phyloP scores from a whole-genome alignment of 352 stramenopile species.

The Halophytophthora batemanensis region DNA sequence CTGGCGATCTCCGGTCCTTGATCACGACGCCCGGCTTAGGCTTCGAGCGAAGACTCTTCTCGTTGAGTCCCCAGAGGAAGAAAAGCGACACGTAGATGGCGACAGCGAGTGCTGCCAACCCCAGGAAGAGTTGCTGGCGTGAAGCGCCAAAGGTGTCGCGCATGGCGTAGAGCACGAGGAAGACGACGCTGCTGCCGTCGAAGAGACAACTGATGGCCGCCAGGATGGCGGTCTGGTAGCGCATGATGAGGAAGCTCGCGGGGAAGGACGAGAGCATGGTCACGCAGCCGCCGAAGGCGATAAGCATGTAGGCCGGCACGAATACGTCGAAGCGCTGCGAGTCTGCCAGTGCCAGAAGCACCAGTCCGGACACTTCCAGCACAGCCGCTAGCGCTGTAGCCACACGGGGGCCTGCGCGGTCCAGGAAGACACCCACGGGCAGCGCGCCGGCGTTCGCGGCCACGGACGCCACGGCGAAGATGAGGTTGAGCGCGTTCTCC shows the following conservation, averaged over 20 bases:
- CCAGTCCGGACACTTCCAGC: slow-evolving; percentile 63
- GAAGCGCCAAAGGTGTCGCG: slow-evolving; percentile 45
- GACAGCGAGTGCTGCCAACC: slow-evolving; percentile 36
- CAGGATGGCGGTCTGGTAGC: slow-evolving; percentile 74
- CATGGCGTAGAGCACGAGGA: slow-evolving; percentile 62
- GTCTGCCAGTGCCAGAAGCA: slow-evolving; percentile 73
- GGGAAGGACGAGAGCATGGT: slow-evolving; percentile 84
- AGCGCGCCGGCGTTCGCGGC: slow-evolving; percentile 75
- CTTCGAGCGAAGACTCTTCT: slow-evolving; percentile 39
- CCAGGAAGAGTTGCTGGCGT: slow-evolving; percentile 48
- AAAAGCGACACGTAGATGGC: slow-evolving; percentile 62
- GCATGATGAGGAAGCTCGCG: slow-evolving; percentile 67
- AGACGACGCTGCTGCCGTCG: slow-evolving; percentile 70
- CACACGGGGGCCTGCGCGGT: slow-evolving; percentile 60
- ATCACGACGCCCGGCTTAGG: slow-evolving; percentile 10
- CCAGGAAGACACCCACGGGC: slow-evolving; percentile 77
- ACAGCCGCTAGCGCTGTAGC: slow-evolving; percentile 46
- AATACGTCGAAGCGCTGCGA: slow-evolving; percentile 76
- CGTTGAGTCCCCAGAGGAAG: slow-evolving; percentile 76
- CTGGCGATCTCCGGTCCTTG: slow-evolving; percentile 11
- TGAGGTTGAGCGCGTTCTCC: slow-evolving; percentile 86
- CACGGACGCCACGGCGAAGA: slow-evolving; percentile 79
- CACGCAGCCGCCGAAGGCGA: slow-evolving; percentile 69
- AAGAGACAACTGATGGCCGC: slow-evolving; percentile 78
- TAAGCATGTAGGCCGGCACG: slow-evolving; percentile 60